Base-by-base conservation (phyloP, 2,329 filamentous ascomycete species). In the Eutypa lata region DNA sequence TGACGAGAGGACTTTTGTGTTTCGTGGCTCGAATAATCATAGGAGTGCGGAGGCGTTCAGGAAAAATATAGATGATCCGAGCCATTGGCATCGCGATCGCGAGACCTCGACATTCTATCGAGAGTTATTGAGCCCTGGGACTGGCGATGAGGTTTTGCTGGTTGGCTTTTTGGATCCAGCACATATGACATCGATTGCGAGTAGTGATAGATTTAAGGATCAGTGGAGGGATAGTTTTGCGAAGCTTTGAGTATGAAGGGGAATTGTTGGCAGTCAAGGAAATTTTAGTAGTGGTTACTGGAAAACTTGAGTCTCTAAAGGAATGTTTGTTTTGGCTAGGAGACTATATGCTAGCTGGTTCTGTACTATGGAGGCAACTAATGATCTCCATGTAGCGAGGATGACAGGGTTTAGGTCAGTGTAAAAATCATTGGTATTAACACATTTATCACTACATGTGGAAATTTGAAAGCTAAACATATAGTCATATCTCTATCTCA, bases 41-140 rank as follows among this genome's bases (percentile, higher is more conserved):
- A 10, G 16, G 18, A 44, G 28, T 6, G 55, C 48, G 8, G 31
- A n/a, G 44, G 50, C 49, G 31, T 57, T 55, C 43, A 45, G 38
- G 43, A 57, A 57, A 53, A 53, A 57, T 28, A 48, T 55, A 13
- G 55, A 57, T 26, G 50, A 55, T 24, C n/a, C 14, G 26, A n/a
- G 31, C 21, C 50, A 51, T 31, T 57, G 53, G 55, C 55, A 55
- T 35, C 42, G 51, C 19, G 53, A 57, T 19, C 35, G 13, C 24
- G 51, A 50, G 38, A 33, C 48, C 3, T 51, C 55, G 21, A 13
- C 26, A 26, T 57, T 53, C 42, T 57, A 51, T 24, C 38, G 53
- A 18, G 43, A 40, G 26, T 21, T 57, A 5, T 47, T 57, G 18
- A 35, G 55, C 18, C 21, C 31, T 28, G 45, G 50, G 10, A 48